These are phyloP conservation scores for peach (Prunus persica) DNA, from an alignment of 306 rosid species.

Conservation along the genomic window Prunus_persica_NCBIv2 NC_034011.1:26190001-26190500, in stretches of 20 bases:
- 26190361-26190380: not conserved
- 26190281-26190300: not conserved
- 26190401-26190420: not conserved
- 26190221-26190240: not conserved
- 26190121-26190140: too few species aligned
- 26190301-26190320: not conserved
- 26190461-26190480: not conserved
- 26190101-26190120: too few species aligned
- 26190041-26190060: too few species aligned
- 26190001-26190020: too few species aligned
- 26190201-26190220: not conserved
- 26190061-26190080: too few species aligned
- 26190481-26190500: not conserved
- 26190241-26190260: too few species aligned
- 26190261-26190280: not conserved
- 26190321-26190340: not conserved
- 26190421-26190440: not conserved
- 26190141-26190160: too few species aligned
- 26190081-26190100: too few species aligned
- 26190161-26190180: too few species aligned
- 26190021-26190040: too few species aligned
- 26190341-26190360: not conserved
- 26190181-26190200: not conserved
- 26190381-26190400: not conserved
- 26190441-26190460: conserved; percentile 1